Percentiles rank a stretch among this genome's conserved stretches.
These are phyloP conservation scores for Tremellales sp. DNA, from an alignment of 1,284 basidiomycete genomes.

Conservation along the genomic window DNA sequence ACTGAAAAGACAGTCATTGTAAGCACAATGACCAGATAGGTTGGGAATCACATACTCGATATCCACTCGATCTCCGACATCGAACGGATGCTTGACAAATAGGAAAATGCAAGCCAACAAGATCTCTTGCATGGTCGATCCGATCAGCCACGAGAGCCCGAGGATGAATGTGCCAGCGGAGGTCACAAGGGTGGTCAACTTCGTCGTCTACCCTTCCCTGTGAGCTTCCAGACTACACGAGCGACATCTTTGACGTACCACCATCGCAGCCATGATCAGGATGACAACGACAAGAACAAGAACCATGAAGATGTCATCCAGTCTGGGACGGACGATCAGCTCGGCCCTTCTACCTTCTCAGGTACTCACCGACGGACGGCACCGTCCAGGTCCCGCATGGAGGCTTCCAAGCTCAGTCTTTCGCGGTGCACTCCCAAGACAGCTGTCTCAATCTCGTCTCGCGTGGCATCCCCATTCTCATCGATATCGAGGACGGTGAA, in stretches of 20 bases:
- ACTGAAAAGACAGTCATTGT: constrained; percentile 12
- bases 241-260: constrained; percentile 51
- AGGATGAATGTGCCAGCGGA: constrained; percentile 78
- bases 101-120: constrained; percentile 64
- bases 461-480: constrained; percentile 68
- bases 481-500: constrained; percentile 82
- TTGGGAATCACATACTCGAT: constrained; percentile 39
- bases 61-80: constrained; percentile 76
- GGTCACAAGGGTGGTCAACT: constrained; percentile 69
- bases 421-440: constrained; percentile 82
- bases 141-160: constrained; percentile 86
- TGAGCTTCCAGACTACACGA: not conserved
- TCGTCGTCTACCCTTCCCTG: constrained; percentile 55
- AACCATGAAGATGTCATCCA: constrained; percentile 51
- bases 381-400: constrained; percentile 86
- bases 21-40: not conserved
- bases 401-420: constrained; percentile 75
- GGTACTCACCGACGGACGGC: constrained; percentile 75
- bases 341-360: not conserved
- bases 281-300: constrained; percentile 60
- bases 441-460: constrained; percentile 73
- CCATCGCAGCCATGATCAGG: constrained; percentile 68
- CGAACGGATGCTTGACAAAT: constrained; percentile 81
- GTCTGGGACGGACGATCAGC: constrained; percentile 10
- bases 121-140: constrained; percentile 56